Evolutionary conservation across 805 yeast species (phyloP), one percentile per base, ranked within the genome.

Genomic region (Martiniozyma abietophila): DNA sequence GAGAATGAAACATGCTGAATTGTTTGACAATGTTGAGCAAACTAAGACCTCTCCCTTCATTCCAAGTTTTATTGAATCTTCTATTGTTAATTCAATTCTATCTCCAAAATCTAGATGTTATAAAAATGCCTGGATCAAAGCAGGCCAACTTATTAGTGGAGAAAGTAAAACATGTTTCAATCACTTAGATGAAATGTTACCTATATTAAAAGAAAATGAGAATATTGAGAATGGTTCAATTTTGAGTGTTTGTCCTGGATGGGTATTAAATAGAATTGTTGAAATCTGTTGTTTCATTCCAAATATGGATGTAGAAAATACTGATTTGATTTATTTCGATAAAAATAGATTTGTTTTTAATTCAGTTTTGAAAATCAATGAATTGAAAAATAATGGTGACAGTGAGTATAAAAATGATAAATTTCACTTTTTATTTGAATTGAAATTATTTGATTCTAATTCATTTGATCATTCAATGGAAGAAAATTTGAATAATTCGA

Each of bases 51-150:
- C 69, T 2, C 67, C 75, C 6, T 69, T 63, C 42, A 69, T 88
- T 14, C 96, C 96, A 4, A 80, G 95, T 2, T 79, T 86, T 51
- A 65, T 89, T 35, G 97, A 89, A 54, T 66, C 86, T 3, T 83
- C 92, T 10, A 62, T 88, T 23, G 64, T 71, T 1, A 73, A 80
- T 44, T 84, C 86, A 2, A 69, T 88, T 12, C 62, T 83, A 21
- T 67, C 89, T 1, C 95, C 96, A 0, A 92, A 82, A 49, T 74
- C 89, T 21, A 67, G 97, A 39, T 54, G 64, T 12, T 84, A 71
- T 50, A 70, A 80, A 7, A 64, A 64, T 29, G 61, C 76, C 7
- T 89, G 96, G 97, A 56, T 70, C 3, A 59, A 65, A 38, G 78
- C 88, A 0, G 64, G 77, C 12, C 47, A 54, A 6, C 34, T 41